Base-by-base conservation (phyloP, 116 monocot species). In the Posidonia oceanica region DNA sequence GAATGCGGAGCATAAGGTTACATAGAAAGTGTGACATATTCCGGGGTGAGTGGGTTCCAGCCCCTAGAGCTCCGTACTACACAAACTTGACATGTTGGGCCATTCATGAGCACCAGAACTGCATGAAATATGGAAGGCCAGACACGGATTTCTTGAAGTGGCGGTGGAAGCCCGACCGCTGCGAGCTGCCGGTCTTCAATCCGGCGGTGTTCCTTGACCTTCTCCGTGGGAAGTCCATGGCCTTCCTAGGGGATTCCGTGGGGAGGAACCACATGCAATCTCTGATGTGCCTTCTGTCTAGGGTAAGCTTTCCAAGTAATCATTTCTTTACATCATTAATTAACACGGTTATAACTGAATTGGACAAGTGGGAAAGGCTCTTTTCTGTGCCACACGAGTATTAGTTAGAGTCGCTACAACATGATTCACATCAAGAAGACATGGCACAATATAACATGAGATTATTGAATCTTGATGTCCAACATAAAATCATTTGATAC, bases 31-130 rank as follows among this genome's bases (percentile, higher is more conserved):
- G 73, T 20, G 73, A 73, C 55, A 36, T 73, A 17, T 73, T 64
- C 54, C 22, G 54, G 11, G 73, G 73, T 16, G 73, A 73, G 16
- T 73, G 73, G 73, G 73, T 64, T 4, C 64, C 64, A 10, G 54
- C 64, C 14, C 73, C 64, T 3, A 53, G 64, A 5, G 64, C 64
- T 10, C 73, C 73, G 15, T 84, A 84, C 67, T 81, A 84, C 75
- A 84, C 81, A 8, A 84, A 81, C 66, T 48, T 16, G 56, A 84
- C 78, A 3, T 84, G 84, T 48, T 57, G 66, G 23, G 61, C 69
- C 58, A 84, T 81, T 68, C 81, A 78, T 21, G 75, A 78, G 69
- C 74, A 80, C 55, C 84, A 81, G 72, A 81, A 84, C 75, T 84
- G 84, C 72, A 78, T 81, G 67, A 84, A 81, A 69, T 79, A 44